Evolutionary conservation across 345 rosid genomes (phyloP).

Genomic region (Corchorus capsularis): DNA sequence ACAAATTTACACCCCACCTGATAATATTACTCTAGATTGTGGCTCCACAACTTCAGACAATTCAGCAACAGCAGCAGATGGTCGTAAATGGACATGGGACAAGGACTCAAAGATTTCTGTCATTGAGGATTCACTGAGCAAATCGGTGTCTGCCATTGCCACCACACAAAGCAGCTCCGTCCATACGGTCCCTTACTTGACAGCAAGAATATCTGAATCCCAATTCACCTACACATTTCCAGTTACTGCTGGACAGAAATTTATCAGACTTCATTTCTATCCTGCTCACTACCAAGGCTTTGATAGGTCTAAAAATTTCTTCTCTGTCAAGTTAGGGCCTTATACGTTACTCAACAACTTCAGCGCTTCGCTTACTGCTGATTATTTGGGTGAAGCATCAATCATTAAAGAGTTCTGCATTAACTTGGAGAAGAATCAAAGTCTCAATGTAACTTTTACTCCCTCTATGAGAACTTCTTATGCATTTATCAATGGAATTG

Average conservation of each 20-base stretch:
- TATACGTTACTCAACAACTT: neutral
- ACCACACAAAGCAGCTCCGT: neutral
- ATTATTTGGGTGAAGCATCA: neutral
- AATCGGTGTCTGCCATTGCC: neutral
- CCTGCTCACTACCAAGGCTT: constrained; percentile 4
- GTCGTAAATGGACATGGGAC: constrained; percentile 4
- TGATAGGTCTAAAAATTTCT: neutral
- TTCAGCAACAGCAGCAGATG: neutral
- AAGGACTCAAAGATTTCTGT: neutral
- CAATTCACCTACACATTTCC: constrained; percentile 11
- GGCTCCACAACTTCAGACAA: constrained; percentile 15
- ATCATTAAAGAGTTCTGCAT: neutral
- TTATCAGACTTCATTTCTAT: constrained; percentile 9
- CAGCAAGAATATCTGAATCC: constrained; percentile 5
- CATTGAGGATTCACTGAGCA: neutral
- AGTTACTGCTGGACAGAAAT: neutral
- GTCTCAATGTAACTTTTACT: constrained; percentile 14
- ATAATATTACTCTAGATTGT: constrained; percentile 16
- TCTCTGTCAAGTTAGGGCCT: constrained; percentile 8
- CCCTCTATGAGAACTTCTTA: neutral
- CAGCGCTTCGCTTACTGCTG: neutral
- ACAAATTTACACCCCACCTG: constrained; percentile 12
- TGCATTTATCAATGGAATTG: constrained; percentile 21
- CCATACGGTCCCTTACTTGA: neutral
- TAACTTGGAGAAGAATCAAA: constrained; percentile 3